phyloP scores from a whole-genome alignment of 73 alveolate genomes.

The Urostyla sp. region DNA sequence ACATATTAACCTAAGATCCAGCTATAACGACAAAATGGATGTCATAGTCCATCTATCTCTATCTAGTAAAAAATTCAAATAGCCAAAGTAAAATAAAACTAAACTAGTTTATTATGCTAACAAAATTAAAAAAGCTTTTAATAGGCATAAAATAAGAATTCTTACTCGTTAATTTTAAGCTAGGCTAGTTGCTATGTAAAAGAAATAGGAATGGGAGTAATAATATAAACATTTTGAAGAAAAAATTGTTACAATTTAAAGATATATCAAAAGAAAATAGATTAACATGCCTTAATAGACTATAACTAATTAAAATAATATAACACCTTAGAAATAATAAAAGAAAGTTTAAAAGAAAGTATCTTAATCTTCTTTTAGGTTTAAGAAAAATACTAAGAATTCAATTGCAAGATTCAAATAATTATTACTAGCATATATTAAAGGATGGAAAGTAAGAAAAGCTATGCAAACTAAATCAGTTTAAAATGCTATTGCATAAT shows the following conservation, averaged over 20 bases:
- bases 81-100: slow-evolving; percentile 7
- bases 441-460: slow-evolving; percentile 53
- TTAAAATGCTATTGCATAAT: slow-evolving; percentile 25
- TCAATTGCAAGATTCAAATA: background rate
- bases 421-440: background rate
- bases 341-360: no score
- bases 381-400: slow-evolving; percentile 5
- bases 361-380: background rate
- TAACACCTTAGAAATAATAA: no score
- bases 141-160: background rate
- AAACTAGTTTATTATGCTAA: background rate
- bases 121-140: background rate
- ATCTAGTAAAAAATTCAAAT: no score
- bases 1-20: no score
- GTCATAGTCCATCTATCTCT: no score
- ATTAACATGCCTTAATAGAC: background rate
- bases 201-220: background rate
- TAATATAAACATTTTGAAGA: slow-evolving; percentile 6
- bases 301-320: no score
- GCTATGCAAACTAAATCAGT: slow-evolving; percentile 15
- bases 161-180: background rate
- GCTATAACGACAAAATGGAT: no score
- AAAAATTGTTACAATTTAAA: background rate
- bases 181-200: slow-evolving; percentile 1
- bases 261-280: background rate